phyloP scores from a whole-genome alignment of 108 stramenopile species.

The Tribonema minus region DNA sequence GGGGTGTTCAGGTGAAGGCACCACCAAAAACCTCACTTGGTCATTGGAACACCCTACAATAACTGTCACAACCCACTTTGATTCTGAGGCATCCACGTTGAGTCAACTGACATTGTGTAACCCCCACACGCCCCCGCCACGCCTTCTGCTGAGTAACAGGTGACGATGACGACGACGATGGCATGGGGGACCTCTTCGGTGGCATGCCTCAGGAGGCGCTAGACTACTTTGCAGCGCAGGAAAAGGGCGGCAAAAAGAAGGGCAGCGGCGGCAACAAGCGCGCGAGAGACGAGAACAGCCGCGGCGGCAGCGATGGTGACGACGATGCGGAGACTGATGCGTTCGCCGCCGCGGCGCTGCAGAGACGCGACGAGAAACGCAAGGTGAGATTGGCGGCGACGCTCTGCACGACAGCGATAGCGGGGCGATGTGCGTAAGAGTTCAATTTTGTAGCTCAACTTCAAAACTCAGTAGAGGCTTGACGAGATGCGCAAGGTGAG shows the following conservation, averaged over 20 bases:
- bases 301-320: slow-evolving; percentile 7
- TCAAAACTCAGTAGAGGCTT: slow-evolving; percentile 71
- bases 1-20: neutral
- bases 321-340: slow-evolving; percentile 49
- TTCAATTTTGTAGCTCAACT: neutral
- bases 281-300: neutral
- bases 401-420: slow-evolving; percentile 56
- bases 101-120: no score
- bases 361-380: slow-evolving; percentile 65
- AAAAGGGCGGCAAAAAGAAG: slow-evolving; percentile 7
- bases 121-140: no score
- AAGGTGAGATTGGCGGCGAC: slow-evolving; percentile 39
- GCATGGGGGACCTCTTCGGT: slow-evolving; percentile 34
- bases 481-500: slow-evolving; percentile 60
- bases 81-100: no score
- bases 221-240: neutral
- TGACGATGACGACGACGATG: slow-evolving; percentile 37
- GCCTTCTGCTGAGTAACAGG: no score
- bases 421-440: neutral
- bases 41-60: no score
- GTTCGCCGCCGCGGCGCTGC: slow-evolving; percentile 54
- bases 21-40: no score
- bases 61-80: no score
- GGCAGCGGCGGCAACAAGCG: neutral
- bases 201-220: slow-evolving; percentile 14